Evolutionary conservation across 352 stramenopile species (phyloP), one percentile per base, ranked within the genome.

Genomic region (Thraustochytrium aureum): DNA sequence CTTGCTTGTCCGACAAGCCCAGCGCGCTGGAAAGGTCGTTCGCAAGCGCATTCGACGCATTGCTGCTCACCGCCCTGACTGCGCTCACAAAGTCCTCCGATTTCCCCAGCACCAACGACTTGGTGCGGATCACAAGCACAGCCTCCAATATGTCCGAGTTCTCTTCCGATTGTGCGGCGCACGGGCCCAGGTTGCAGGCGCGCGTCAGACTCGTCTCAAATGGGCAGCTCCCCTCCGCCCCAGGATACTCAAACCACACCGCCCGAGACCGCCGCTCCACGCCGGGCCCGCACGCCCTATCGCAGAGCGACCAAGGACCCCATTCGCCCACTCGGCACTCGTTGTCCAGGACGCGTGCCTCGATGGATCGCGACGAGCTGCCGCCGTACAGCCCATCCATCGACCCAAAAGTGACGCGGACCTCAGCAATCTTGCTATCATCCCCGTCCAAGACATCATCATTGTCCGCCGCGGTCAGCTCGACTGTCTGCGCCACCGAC

Each of bases 281-380:
- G 33, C 69, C 69, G 3, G 69, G 33, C 7, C 69, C 69, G 33
- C 69, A 79, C 6, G 50, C 52, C 30, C 20, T n/a, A 42, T 56
- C 39, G 41, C 69, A 79, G 4, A 79, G 22, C 4, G 69, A 67
- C 69, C 69, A 79, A 17, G 69, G 7, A 37, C 50, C 35, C 69
- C 69, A 79, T 14, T 64, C 59, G 20, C 69, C 69, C 2, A 79
- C 69, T 17, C 69, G 50, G 35, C 69, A 79, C 56, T 79, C 69
- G 43, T 79, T 79, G 56, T 73, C 52, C 20, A 79, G 56, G 6
- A 79, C 30, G 2, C 39, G 26, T 4, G 67, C n/a, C 17, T 6
- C 12, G 7, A 79, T 32, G n/a, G n/a, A n/a, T 10, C 20, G 6
- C 6, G 41, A 7, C 59, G 50, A 45, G 6, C 14, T 22, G 26